Base-by-base conservation (phyloP, 179 eudicot genomes). In the Corrigiola litoralis region DNA sequence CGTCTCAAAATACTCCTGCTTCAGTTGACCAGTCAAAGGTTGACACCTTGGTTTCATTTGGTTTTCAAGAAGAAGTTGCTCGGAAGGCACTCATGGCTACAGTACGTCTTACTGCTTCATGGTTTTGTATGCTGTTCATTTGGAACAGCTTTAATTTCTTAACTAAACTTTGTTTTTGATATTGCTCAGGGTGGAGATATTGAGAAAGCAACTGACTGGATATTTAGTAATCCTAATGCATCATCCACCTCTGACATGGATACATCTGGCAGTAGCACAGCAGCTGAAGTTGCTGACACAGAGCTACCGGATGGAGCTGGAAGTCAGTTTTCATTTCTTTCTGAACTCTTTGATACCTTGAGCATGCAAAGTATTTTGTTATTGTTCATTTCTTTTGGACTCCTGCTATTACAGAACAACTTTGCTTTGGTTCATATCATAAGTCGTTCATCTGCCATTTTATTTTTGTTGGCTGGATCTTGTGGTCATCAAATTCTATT, bases 181-280 rank as follows among this genome's bases (percentile, higher is more conserved):
- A 55, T 51, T 71, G 51, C 53, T 28, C 81, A 94, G 99, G 96
- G 87, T 68, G 91, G 94, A 72, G 96, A 94, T 76, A 83, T 94
- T 37, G 96, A 88, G 80, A 86, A 76, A 88, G 97, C 99, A 69
- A 90, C 99, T 34, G 97, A 94, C 63, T 94, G 97, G 99, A 90
- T 94, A 75, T 88, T 94, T 76, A 89, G 77, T 75, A 81, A 76
- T 59, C 82, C 87, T 37, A 60, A 79, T 75, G 75, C 75, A 8
- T 71, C 84, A 25, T 71, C 75, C 36, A 25, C 82, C 3, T 80
- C 89, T 3, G 79, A 78, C 68, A 80, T 84, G 90, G 96, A 89
- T 67, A 72, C 91, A 33, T 75, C 92, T 47, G 82, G 79, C 71
- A 68, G 88, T 66, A 77, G 79, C 54, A 62, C 77, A 63, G 65